Base-by-base conservation (phyloP, 352 stramenopile species). In the Phytophthora sojae region DNA sequence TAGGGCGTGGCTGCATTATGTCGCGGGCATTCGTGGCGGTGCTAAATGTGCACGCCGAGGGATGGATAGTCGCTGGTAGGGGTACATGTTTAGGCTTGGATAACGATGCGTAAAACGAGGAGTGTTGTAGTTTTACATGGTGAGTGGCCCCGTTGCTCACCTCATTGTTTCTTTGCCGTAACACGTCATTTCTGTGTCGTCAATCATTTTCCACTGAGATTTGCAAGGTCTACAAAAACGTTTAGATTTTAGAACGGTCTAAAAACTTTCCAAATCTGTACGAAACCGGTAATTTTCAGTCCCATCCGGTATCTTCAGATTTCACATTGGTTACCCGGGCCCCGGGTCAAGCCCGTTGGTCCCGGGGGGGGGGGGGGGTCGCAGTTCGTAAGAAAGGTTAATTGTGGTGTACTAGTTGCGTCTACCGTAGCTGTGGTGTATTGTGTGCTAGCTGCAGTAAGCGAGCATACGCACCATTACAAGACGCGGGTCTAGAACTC, bases 201-300 rank as follows among this genome's bases (percentile, higher is more conserved):
- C 44, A 51, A 19, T 51, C 12, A 49, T 49, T 26, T 19, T 64
- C 57, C 57, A 32, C 49, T 8, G 21, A 37, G 58, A 65, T 65
- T 57, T 65, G 58, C 35, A 42, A 21, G 21, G 21, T 21, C 21
- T 21, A 21, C 21, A 21, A 21, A 5, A 42, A 42, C 0, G 35
- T 42, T 14, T 17, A 42, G 35, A 15, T 42, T 42, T 42, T 15
- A 14, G 8, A 42, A 15, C 35, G 32, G 3, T 39, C 11, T 39
- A 39, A 12, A 35, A 35, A 11, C 30, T 35, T 1, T 9, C 7
- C 30, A 35, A 35, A 35, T 35, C 30, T 11, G 7, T 9, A 1
- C 2, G 9, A 35, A 35, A 8, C 30, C 30, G 30, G 30, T 35
- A 35, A 35, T 21, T 21, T 21, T 21, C 21, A 21, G 21, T 21